A percentile compares a stretch with the other conserved stretches of the same genome.
Conservation (phyloP, 208 protist species). For the Trypanosoma avium region DNA sequence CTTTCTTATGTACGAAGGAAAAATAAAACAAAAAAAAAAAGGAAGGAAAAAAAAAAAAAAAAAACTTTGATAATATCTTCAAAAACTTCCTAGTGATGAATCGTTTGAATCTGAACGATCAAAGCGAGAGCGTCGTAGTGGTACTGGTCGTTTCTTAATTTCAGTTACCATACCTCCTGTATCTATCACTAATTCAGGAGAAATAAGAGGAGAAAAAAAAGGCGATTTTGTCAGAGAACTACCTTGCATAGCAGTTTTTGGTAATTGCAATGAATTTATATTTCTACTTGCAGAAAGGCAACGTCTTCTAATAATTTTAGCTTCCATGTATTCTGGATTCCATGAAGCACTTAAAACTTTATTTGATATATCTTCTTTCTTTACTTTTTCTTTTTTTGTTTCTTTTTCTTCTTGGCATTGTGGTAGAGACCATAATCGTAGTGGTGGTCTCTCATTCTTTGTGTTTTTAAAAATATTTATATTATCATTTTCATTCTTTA, state of each 20-base stretch:
- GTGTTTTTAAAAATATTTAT: neutral
- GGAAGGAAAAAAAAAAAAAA: neutral
- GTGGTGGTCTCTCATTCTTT: neutral
- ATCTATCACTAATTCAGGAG: neutral
- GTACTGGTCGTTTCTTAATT: neutral
- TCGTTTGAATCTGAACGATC: neutral
- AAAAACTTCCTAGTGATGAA: neutral
- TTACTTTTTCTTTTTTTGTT: no score
- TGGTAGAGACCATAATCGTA: neutral
- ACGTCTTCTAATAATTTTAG: no score
- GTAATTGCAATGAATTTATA: no score
- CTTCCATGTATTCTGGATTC: no score
- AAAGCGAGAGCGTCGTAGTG: constrained; percentile 3
- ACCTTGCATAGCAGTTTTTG: no score
- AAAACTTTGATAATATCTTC: neutral
- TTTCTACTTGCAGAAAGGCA: no score
- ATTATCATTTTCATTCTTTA: neutral
- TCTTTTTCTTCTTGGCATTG: neutral
- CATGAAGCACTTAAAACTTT: no score
- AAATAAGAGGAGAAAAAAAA: neutral
- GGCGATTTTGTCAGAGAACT: neutral
- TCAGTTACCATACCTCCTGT: neutral
- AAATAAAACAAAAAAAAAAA: neutral
- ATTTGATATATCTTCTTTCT: no score
- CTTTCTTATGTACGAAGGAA: neutral